These are phyloP conservation scores for Candida manassasensis DNA, from an alignment of 805 yeast species.

Conservation along the genomic window DNA sequence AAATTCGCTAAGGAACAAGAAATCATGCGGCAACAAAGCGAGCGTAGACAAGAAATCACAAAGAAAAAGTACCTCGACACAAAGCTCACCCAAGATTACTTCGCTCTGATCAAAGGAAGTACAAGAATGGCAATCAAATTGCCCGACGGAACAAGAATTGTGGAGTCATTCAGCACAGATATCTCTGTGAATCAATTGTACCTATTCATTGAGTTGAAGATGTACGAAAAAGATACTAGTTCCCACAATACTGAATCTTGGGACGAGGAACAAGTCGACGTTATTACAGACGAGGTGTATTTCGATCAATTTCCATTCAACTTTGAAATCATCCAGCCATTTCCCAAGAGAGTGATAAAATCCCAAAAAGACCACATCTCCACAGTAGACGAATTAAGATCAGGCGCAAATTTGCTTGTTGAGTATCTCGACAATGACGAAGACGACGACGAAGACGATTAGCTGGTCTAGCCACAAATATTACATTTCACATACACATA, in stretches of 20 bases:
- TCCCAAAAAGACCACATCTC: conserved; percentile 10
- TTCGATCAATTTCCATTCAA: conserved; percentile 21
- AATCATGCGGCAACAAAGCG: conserved; percentile 12
- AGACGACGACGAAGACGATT: no score
- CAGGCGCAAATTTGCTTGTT: conserved; percentile 36
- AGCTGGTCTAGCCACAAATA: no score
- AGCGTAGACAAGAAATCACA: conserved; percentile 8
- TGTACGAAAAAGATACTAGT: conserved; percentile 16
- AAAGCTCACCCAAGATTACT: conserved; percentile 8
- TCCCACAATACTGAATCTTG: conserved; percentile 14
- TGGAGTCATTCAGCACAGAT: conserved; percentile 38
- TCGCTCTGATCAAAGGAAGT: conserved; percentile 5
- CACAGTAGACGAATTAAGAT: conserved; percentile 21
- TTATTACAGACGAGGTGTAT: conserved; percentile 11
- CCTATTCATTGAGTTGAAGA: conserved; percentile 42
- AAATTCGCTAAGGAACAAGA: conserved; percentile 38
- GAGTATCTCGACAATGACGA: conserved; percentile 29
- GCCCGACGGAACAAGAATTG: conserved; percentile 48
- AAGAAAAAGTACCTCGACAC: conserved; percentile 8
- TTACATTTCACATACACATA: no score
- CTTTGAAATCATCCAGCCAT: conserved; percentile 39
- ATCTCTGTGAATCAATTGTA: conserved; percentile 46
- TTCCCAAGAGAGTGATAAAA: conserved; percentile 31
- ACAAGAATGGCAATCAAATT: conserved; percentile 47
- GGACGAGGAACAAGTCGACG: conserved; percentile 11